These are phyloP conservation scores for Nicotiana undulata DNA, from an alignment of 257 asterid species.

Conservation along the genomic window DNA sequence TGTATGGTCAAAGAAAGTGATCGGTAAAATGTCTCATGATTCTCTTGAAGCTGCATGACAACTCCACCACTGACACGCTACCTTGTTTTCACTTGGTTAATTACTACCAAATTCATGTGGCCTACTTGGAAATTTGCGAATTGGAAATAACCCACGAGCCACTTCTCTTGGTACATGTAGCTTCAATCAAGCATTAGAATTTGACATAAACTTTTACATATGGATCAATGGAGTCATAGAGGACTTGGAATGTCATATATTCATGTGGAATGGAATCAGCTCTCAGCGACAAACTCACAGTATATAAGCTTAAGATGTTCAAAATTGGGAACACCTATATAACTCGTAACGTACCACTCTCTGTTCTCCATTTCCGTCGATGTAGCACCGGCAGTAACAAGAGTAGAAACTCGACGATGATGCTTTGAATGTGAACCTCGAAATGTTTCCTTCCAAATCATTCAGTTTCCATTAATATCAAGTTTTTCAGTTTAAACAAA, in stretches of 20 bases:
- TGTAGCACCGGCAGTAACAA: no score
- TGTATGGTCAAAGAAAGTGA: constrained; percentile 21
- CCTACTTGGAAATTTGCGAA: no score
- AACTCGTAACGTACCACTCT: neutral
- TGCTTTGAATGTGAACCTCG: no score
- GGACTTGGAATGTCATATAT: neutral
- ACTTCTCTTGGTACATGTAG: no score
- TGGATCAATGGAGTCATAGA: neutral
- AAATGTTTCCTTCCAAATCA: no score
- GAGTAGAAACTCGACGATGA: no score
- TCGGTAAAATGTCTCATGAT: neutral
- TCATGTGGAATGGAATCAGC: neutral
- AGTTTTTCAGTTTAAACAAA: no score
- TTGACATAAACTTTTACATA: neutral
- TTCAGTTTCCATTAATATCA: no score
- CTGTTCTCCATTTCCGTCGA: neutral
- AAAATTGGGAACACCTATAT: neutral
- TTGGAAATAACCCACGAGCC: no score
- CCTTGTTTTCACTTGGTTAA: no score
- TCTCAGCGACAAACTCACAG: neutral
- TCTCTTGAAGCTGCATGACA: neutral
- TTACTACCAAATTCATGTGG: no score
- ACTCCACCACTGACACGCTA: neutral
- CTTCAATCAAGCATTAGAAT: no score
- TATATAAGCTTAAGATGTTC: neutral